phyloP scores from a whole-genome alignment of 148 eudicot species.

The Cornus suecica region DNA sequence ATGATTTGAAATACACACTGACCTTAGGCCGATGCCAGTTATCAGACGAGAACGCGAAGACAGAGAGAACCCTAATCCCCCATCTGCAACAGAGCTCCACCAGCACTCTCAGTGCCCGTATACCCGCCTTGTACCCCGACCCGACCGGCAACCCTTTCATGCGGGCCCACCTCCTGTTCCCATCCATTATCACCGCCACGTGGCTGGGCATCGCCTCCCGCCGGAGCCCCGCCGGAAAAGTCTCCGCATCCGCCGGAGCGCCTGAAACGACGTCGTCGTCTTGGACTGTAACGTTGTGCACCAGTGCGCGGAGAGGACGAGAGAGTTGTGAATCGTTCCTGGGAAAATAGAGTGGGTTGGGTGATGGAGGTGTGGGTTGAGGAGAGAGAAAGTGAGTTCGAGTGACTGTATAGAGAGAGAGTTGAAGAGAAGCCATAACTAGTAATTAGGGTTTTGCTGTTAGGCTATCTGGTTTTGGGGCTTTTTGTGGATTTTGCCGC shows the following conservation, averaged over 20 bases:
- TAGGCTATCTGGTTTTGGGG: background rate
- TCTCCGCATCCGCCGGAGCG: constrained; percentile 6
- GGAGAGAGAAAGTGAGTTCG: constrained; percentile 1
- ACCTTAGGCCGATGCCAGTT: constrained; percentile 73
- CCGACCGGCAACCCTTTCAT: constrained; percentile 40
- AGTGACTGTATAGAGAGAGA: background rate
- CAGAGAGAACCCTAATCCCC: constrained; percentile 58
- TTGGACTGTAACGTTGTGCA: background rate
- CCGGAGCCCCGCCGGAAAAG: constrained; percentile 41
- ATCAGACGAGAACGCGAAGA: constrained; percentile 70
- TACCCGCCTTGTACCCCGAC: constrained; percentile 62
- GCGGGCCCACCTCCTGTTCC: constrained; percentile 77
- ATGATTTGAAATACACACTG: background rate
- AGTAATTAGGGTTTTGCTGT: background rate
- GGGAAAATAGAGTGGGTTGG: background rate
- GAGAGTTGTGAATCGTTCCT: background rate
- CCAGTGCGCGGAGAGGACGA: constrained; percentile 3
- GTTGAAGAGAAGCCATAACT: background rate
- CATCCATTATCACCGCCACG: constrained; percentile 80
- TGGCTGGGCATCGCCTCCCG: constrained; percentile 61
- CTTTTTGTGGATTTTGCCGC: background rate
- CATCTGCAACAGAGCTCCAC: constrained; percentile 44
- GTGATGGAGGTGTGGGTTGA: background rate
- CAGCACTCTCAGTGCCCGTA: constrained; percentile 37
- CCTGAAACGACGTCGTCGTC: background rate